Evolutionary conservation across 805 yeast genomes (phyloP).

Genomic region (Starmerella potacharoeniae): DNA sequence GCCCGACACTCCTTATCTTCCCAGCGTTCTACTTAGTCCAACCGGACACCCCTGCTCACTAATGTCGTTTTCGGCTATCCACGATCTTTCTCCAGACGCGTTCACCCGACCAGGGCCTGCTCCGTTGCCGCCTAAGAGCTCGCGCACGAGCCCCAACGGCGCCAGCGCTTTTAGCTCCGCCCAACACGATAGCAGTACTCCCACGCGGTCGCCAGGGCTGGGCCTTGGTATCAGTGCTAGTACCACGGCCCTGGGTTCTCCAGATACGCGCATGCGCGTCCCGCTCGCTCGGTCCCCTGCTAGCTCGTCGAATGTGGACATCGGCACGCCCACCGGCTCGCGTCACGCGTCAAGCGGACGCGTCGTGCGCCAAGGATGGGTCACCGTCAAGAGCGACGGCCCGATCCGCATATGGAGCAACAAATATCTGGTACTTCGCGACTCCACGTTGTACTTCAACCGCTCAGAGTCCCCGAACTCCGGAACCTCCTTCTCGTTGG

Average conservation of each 20-base stretch:
- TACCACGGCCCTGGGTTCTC: background rate
- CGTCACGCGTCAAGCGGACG: slow-evolving; percentile 5
- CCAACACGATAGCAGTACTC: background rate
- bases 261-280: background rate
- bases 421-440: slow-evolving; percentile 66
- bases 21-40: background rate
- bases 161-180: background rate
- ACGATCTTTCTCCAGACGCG: slow-evolving; percentile 20
- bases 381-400: slow-evolving; percentile 86
- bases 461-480: slow-evolving; percentile 41
- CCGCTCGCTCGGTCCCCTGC: slow-evolving; percentile 1
- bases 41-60: background rate
- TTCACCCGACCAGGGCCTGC: slow-evolving; percentile 23
- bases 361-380: slow-evolving; percentile 58
- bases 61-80: slow-evolving; percentile 19
- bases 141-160: background rate
- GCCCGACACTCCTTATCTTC: background rate
- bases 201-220: background rate
- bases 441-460: slow-evolving; percentile 61
- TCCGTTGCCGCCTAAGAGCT: slow-evolving; percentile 16
- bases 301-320: slow-evolving; percentile 6
- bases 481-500: slow-evolving; percentile 31
- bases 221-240: background rate
- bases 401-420: slow-evolving; percentile 78
- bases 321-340: background rate